Evolutionary conservation across 768 basidiomycete species (phyloP), one percentile per base, ranked within the genome.

Genomic region (Inosperma sp.): DNA sequence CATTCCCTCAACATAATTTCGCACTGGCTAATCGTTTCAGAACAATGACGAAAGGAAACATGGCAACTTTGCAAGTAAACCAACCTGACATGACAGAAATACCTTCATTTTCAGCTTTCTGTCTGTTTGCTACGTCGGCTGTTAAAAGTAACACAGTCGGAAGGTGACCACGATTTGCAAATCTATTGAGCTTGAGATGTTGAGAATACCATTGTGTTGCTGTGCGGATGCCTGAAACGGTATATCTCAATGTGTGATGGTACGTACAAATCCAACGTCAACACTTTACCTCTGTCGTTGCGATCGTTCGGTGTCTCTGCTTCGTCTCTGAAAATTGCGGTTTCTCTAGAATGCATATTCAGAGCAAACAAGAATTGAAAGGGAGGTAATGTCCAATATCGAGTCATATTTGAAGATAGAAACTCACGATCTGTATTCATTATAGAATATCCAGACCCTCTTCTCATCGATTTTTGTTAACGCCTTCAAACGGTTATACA

Each of bases 401-500:
- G 21, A 41, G 56, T 54, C 35, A 7, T 43, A 14, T 31, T 27
- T 12, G 4, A 31, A 5, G 22, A 14, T 8, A 25, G 10, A 16
- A 3, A 79, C 86, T 54, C 54, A 92, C 89, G 81, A 83, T 63
- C 84, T 70, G 63, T 83, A 92, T 61, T 93, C 90, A 61, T 93
- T 90, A 63, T 93, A 91, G 63, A 91, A 92, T 5, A 88, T 74
- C 82, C 84, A 90, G 8, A 85, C 77, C n/a, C 70, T 74, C 62
- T 92, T 93, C 54, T 91, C 92, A 51, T 97, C 95, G 57, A 83
- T 80, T 55, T 82, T 87, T 25, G 86, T 76, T 40, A 98, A 75
- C 1, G 86, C 81, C 59, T 90, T 94, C 55, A 99, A 76, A 26
- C 94, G 86, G 65, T 93, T 97, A 69, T 91, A 93, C 13, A 98